Evolutionary conservation across 2,329 filamentous ascomycete species (phyloP).

Genomic region (Geosmithia morbida): DNA sequence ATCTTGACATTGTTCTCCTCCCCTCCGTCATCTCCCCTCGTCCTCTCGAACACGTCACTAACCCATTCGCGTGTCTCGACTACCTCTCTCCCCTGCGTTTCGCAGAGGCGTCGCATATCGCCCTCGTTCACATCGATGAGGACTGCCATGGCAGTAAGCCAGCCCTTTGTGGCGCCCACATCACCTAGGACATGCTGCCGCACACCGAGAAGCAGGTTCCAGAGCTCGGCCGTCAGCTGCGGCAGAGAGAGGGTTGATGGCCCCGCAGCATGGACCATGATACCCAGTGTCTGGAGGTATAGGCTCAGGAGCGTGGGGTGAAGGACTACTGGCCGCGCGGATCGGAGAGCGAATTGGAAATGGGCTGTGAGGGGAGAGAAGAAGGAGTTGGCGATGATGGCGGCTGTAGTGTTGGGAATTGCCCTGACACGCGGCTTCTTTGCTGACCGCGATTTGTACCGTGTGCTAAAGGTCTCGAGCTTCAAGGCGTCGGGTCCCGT

Average conservation of each 20-base stretch:
- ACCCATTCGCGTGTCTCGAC: constrained; percentile 86
- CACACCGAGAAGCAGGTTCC: constrained; percentile 64
- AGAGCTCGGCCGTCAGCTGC: constrained; percentile 72
- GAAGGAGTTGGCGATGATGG: constrained; percentile 60
- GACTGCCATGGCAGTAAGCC: constrained; percentile 67
- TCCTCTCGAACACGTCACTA: constrained; percentile 54
- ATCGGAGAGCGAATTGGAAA: constrained; percentile 51
- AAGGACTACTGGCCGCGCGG: constrained; percentile 45
- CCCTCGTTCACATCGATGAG: constrained; percentile 69
- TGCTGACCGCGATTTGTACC: constrained; percentile 16
- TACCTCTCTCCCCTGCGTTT: constrained; percentile 59
- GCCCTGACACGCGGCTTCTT: constrained; percentile 30
- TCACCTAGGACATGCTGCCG: constrained; percentile 47
- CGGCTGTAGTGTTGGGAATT: constrained; percentile 65
- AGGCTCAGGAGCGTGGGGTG: constrained; percentile 63
- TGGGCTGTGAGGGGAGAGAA: constrained; percentile 78
- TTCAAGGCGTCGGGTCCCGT: constrained; percentile 78
- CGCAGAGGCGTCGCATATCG: constrained; percentile 57
- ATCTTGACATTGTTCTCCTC: constrained; percentile 73
- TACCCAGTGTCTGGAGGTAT: constrained; percentile 73
- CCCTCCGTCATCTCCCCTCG: constrained; percentile 28
- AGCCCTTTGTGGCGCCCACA: constrained; percentile 51
- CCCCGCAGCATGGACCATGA: constrained; percentile 72
- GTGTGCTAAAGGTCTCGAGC: constrained; percentile 72
- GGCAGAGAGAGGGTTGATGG: constrained; percentile 63